Base-by-base conservation (phyloP, 75 land plant species). In the Cunninghamia lanceolata region DNA sequence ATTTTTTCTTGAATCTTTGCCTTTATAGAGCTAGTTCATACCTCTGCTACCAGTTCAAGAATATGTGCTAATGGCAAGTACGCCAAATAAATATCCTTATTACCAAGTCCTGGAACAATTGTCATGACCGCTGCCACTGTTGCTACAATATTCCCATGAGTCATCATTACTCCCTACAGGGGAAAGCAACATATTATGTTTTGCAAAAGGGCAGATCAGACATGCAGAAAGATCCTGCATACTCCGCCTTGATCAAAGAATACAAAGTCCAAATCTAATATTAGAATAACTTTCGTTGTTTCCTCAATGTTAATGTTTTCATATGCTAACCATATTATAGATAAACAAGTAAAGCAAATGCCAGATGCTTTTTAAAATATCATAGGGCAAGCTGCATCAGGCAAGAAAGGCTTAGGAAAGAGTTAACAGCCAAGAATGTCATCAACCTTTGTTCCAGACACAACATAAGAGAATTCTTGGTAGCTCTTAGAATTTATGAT, bases 21-120 rank as follows among this genome's bases (percentile, higher is more conserved):
- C 68, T 63, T 63, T 4, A 63, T 63, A 63, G 21, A 74, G 28
- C 25, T 5, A 77, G 43, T 38, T 39, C 42, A 77, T 85, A 97
- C 96, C 94, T 96, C 99, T 73, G 94, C 98, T 86, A 91, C 94
- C 45, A 97, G 88, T 90, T 97, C 99, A 56, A 97, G 87, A 87
- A 97, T 88, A 89, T 97, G 99, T 68, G 98, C 98, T 30, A 97
- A 89, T 21, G 98, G 98, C 91, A 97, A 87, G 74, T 94, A 97
- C 56, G 99, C 98, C 90, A 97, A 70, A 86, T 94, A 97, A 7
- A 86, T 75, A 83, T 97, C 95, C 3, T 87, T 88, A 10, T 40
- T 73, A 15, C 92, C 87, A 45, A 96, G 85, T 9, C 81, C 73
- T 40, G 96, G 99, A 39, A 94, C 39, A 30, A 93, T 87, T 11